These are phyloP conservation scores for Boletus patriciae DNA, from an alignment of 768 basidiomycete genomes.

Conservation along the genomic window DNA sequence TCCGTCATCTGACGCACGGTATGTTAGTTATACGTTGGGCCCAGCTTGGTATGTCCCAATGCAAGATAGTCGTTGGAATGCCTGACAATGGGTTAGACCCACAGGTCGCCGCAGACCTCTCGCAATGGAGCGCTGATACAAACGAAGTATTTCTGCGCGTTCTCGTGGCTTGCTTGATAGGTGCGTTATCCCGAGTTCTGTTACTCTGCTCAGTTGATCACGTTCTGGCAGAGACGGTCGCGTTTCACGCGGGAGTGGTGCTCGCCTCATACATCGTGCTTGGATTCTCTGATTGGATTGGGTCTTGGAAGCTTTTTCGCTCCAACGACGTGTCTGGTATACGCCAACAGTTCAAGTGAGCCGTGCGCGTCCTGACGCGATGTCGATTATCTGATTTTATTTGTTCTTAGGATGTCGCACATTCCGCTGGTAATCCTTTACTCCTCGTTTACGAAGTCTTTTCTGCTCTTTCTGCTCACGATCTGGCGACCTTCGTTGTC, in stretches of 20 bases:
- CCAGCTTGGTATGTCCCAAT: slow-evolving; percentile 52
- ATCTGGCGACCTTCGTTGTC: slow-evolving; percentile 64
- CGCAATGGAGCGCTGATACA: slow-evolving; percentile 55
- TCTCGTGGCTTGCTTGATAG: slow-evolving; percentile 64
- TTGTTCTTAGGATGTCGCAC: slow-evolving; percentile 55
- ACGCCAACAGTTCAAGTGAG: slow-evolving; percentile 61
- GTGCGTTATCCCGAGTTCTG: slow-evolving; percentile 34
- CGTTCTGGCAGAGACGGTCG: slow-evolving; percentile 58
- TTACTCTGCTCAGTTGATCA: neutral
- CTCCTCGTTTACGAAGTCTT: slow-evolving; percentile 81
- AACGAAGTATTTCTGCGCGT: slow-evolving; percentile 53
- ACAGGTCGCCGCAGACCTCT: slow-evolving; percentile 35
- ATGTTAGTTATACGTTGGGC: slow-evolving; percentile 75
- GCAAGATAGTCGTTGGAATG: neutral
- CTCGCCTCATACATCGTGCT: slow-evolving; percentile 56
- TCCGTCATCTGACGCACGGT: slow-evolving; percentile 2
- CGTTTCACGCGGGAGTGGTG: slow-evolving; percentile 71
- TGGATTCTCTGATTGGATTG: slow-evolving; percentile 39
- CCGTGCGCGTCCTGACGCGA: no score
- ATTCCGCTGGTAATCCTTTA: slow-evolving; percentile 80
- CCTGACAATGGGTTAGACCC: slow-evolving; percentile 37
- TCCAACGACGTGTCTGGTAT: slow-evolving; percentile 45
- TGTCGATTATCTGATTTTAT: neutral
- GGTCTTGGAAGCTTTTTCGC: slow-evolving; percentile 23
- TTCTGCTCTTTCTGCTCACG: slow-evolving; percentile 77